Percentiles rank a stretch among this genome's conserved stretches.
These are phyloP conservation scores for Curvularia sp. DNA, from an alignment of 2,329 filamentous ascomycete genomes.

Conservation along the genomic window DNA sequence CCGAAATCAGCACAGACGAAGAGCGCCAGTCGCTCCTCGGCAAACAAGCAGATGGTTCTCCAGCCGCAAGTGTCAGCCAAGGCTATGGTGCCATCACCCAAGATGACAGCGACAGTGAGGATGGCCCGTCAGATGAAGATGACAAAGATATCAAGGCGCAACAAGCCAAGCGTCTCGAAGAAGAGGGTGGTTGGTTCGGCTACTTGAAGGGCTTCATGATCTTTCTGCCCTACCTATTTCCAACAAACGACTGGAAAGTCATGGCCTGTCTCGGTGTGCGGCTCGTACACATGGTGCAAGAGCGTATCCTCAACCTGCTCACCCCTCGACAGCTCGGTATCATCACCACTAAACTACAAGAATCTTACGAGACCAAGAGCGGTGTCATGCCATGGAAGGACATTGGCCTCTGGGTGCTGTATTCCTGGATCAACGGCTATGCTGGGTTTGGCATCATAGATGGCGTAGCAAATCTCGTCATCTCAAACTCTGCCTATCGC, in stretches of 20 bases:
- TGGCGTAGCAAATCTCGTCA: constrained; percentile 60
- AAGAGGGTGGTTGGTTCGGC: constrained; percentile 77
- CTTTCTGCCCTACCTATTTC: constrained; percentile 82
- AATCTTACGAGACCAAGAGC: constrained; percentile 47
- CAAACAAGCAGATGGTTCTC: constrained; percentile 48
- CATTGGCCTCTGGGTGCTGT: constrained; percentile 59
- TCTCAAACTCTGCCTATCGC: constrained; percentile 65
- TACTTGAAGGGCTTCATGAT: constrained; percentile 77
- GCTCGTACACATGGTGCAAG: constrained; percentile 69
- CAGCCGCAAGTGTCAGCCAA: constrained; percentile 48
- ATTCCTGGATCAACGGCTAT: constrained; percentile 58
- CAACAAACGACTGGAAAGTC: constrained; percentile 68
- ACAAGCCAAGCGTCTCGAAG: constrained; percentile 69
- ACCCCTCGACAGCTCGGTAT: constrained; percentile 83
- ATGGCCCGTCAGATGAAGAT: constrained; percentile 61
- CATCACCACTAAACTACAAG: constrained; percentile 71
- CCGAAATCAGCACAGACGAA: constrained; percentile 56
- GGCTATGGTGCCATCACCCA: constrained; percentile 45
- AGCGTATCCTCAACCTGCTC: constrained; percentile 76
- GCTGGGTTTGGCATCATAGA: constrained; percentile 61
- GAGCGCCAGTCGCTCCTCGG: constrained; percentile 66
- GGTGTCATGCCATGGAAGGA: constrained; percentile 59
- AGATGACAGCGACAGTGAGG: constrained; percentile 25
- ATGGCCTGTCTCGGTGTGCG: constrained; percentile 74
- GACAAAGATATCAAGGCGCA: constrained; percentile 62